Evolutionary conservation across 2,329 filamentous ascomycete genomes (phyloP), one percentile per base, ranked within the genome.

Genomic region (Penicillium vulpinum): DNA sequence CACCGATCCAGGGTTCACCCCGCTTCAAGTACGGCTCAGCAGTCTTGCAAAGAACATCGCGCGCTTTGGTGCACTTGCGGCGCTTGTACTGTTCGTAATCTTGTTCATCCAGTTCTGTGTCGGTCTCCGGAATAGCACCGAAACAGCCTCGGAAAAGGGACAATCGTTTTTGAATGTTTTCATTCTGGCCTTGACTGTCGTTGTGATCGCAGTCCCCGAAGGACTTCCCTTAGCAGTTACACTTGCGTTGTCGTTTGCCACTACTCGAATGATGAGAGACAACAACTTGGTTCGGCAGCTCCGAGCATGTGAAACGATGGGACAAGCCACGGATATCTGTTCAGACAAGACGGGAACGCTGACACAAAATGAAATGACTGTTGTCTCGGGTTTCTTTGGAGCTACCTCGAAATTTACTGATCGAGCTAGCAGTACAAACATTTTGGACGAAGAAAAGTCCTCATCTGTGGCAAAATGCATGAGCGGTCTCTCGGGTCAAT

Each of bases 21-120:
- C 88, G 13, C 80, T 91, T n/a, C 88, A 91, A 73, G 84, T 84
- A 54, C 90, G 90, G 75, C 81, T 91, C 45, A 89, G 88, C 68
- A 79, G 83, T 56, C 85, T 91, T 59, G 88, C 88, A 57, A 87
- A 88, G 58, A 89, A 88, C 72, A 90, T 90, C 66, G 88, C 87
- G 49, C 88, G 88, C 70, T 80, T 90, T 29, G 88, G 88, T 48
- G 60, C 36, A 38, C 70, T 69, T 48, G 77, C 83, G 54, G 89
- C 91, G 43, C 89, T 88, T 60, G 78, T 93, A 9, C 80, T 96
- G 45, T 96, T 96, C 73, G 80, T 92, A 49, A 88, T 95, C 41
- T 81, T 96, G 10, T 85, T 96, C 67, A 92, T 96, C 77, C 84
- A 90, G 66, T 96, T 95, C 71, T 81, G n/a, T 80, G 84, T 9